Evolutionary conservation across 2,329 filamentous ascomycete species (phyloP).

Genomic region (Fusarium poae): DNA sequence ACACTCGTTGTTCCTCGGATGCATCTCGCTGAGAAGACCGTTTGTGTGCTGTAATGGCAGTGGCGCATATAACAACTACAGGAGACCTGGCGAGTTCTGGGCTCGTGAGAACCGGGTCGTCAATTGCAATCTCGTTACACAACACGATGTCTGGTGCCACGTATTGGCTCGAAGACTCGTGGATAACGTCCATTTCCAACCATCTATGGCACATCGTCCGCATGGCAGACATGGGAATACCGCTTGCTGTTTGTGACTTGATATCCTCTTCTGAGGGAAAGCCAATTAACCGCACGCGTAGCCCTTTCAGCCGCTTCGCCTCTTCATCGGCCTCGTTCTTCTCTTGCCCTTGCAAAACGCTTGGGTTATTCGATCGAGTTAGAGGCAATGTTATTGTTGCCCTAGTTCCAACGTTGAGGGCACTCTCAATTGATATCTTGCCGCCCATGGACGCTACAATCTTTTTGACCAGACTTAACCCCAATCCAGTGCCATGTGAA

Average conservation of each 20-base stretch:
- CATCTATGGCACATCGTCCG: constrained; percentile 37
- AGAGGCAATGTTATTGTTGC: constrained; percentile 53
- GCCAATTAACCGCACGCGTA: constrained; percentile 44
- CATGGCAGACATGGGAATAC: constrained; percentile 36
- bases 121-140: constrained; percentile 36
- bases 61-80: constrained; percentile 53
- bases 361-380: constrained; percentile 1
- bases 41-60: constrained; percentile 50
- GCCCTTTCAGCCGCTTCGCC: constrained; percentile 47
- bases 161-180: constrained; percentile 1
- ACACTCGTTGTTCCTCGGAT: constrained; percentile 40
- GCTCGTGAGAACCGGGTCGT: constrained; percentile 7
- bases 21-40: constrained; percentile 37
- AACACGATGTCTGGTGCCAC: constrained; percentile 49
- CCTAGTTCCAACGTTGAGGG: constrained; percentile 54
- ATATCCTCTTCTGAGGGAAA: constrained; percentile 26
- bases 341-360: constrained; percentile 11
- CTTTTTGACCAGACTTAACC: constrained; percentile 72
- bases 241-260: neutral
- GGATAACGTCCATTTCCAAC: constrained; percentile 42
- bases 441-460: constrained; percentile 72
- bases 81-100: constrained; percentile 35
- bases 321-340: constrained; percentile 50
- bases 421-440: constrained; percentile 67
- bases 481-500: constrained; percentile 71